Base-by-base conservation (phyloP, 2,329 filamentous ascomycete species). In the Cadophora luteo-olivacea region DNA sequence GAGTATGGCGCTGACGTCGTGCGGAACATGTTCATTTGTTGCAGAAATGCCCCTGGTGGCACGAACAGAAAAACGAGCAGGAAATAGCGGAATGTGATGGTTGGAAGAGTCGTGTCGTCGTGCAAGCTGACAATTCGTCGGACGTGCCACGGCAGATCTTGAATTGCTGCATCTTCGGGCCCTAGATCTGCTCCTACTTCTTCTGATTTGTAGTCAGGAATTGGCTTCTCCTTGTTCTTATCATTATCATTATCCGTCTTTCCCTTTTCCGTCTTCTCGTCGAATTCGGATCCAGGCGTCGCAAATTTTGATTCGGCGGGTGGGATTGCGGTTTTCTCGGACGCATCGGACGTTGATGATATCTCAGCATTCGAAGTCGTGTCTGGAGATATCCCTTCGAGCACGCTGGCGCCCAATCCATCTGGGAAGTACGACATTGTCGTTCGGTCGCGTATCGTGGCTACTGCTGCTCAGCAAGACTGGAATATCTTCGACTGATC, bases 61-160 rank as follows among this genome's bases (percentile, higher is more conserved):
- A 88, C 83, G 72, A 88, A 88, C 22, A 89, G 69, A 65, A 86
- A 75, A 5, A 84, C 82, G 29, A 89, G 78, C 29, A 89, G 63
- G 72, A 88, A 86, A 73, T 87, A 89, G 32, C 87, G 84, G 71
- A 89, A 89, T 0, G 87, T 89, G 25, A 89, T 79, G 14, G 85
- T 87, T 0, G 85, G 84, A 33, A 86, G 78, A 3, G 79, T 82
- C 0, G 86, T 82, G 72, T 89, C 86, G 73, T 89, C 86, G 24
- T 83, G 81, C 68, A 89, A 80, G 73, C 83, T 86, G 71, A 89
- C 85, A 52, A 88, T 81, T 29, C 85, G 82, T 52, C 87, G 84
- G 16, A 88, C 86, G 69, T 86, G 82, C 63, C 81, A 78, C 4
- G 86, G 86, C 16, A 89, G 82, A 63, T 86, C 83, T 61, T 78